Evolutionary conservation across 805 yeast species (phyloP).

Genomic region (Saccharomyces cerevisiae): DNA sequence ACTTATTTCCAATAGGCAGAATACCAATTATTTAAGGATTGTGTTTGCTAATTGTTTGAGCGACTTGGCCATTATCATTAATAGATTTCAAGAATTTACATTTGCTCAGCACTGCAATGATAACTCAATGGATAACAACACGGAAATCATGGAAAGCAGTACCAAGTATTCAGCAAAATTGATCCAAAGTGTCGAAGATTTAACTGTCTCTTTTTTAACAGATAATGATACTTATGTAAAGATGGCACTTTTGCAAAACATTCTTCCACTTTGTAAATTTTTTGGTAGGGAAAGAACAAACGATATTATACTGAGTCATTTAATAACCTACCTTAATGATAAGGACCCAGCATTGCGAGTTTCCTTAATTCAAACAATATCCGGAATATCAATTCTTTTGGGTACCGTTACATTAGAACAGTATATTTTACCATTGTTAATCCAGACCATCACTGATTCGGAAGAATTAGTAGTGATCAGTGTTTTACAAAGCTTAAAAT

Average conservation of each 20-base stretch:
- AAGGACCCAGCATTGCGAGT: slow-evolving; percentile 57
- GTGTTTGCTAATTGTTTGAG: slow-evolving; percentile 71
- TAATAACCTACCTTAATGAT: slow-evolving; percentile 86
- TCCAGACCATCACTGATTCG: slow-evolving; percentile 75
- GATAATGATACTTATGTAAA: slow-evolving; percentile 62
- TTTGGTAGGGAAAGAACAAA: slow-evolving; percentile 84
- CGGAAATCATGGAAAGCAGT: slow-evolving; percentile 16
- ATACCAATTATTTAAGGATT: slow-evolving; percentile 43
- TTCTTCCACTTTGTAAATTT: slow-evolving; percentile 69
- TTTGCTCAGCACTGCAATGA: slow-evolving; percentile 27
- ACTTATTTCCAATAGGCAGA: slow-evolving; percentile 32
- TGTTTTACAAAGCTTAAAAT: slow-evolving; percentile 53
- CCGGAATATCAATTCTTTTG: slow-evolving; percentile 67
- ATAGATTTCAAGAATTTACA: slow-evolving; percentile 55
- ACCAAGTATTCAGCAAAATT: slow-evolving; percentile 19
- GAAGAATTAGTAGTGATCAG: slow-evolving; percentile 74
- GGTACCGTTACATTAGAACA: slow-evolving; percentile 81
- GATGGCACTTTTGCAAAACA: slow-evolving; percentile 57
- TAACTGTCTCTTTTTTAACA: slow-evolving; percentile 58
- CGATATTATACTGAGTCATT: slow-evolving; percentile 80
- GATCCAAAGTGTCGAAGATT: slow-evolving; percentile 46
- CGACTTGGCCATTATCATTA: slow-evolving; percentile 54
- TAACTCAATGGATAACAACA: slow-evolving; percentile 8
- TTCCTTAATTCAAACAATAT: slow-evolving; percentile 61
- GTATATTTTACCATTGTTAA: slow-evolving; percentile 73